Evolutionary conservation across 208 protist species (phyloP).

Genomic region (Leptomonas pyrrhocoris): DNA sequence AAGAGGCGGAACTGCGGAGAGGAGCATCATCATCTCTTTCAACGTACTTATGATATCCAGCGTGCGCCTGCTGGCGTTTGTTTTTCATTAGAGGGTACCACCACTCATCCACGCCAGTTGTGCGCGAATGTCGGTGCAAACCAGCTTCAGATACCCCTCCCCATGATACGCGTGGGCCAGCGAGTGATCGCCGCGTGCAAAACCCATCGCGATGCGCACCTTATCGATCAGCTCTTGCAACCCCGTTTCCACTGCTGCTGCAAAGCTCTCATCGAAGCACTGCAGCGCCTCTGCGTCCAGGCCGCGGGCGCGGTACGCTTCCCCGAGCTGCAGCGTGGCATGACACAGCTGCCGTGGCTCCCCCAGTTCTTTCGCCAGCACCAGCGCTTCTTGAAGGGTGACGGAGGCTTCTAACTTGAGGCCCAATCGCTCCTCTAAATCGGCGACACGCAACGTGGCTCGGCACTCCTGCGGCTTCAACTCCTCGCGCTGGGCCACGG

Average conservation of each 20-base stretch:
- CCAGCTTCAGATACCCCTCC: conserved; percentile 79
- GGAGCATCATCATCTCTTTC: too few relatives aligned
- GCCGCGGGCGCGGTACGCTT: conserved; percentile 60
- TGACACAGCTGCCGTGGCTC: conserved; percentile 68
- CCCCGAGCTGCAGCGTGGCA: conserved; percentile 84
- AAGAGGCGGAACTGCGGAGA: not conserved
- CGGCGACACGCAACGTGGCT: conserved; percentile 70
- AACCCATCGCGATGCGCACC: conserved; percentile 83
- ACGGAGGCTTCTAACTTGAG: conserved; percentile 63
- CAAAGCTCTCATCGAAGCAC: conserved; percentile 81
- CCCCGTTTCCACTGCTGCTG: conserved; percentile 56
- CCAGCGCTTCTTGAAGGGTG: conserved; percentile 67
- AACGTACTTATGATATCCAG: too few relatives aligned
- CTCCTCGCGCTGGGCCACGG: conserved; percentile 47
- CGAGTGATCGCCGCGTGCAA: conserved; percentile 79
- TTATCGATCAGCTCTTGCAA: conserved; percentile 75
- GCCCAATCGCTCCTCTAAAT: conserved; percentile 82
- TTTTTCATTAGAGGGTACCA: conserved; percentile 64
- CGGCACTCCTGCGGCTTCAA: conserved; percentile 52
- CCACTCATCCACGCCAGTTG: conserved; percentile 90
- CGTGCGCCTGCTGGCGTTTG: not conserved
- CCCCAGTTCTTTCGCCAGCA: conserved; percentile 67
- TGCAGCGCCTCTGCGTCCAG: conserved; percentile 64
- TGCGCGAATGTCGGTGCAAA: conserved; percentile 76
- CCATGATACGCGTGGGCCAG: conserved; percentile 69